Evolutionary conservation across 2,329 filamentous ascomycete species (phyloP).

Genomic region (Colletotrichum theobromicola): DNA sequence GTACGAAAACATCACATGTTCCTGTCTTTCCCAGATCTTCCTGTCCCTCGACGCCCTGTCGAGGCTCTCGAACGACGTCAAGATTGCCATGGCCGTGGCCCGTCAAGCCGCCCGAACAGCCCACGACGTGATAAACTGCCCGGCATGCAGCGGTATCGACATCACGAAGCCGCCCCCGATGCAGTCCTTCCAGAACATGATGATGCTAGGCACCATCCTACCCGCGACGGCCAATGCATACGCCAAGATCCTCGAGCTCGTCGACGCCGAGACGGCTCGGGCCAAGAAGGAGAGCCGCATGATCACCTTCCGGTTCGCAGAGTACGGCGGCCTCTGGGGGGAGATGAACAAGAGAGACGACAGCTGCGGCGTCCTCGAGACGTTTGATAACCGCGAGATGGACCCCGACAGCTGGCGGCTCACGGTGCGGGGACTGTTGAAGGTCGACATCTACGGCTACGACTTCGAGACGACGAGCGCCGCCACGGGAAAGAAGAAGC

Average conservation of each 20-base stretch:
- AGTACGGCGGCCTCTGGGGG: slow-evolving; percentile 57
- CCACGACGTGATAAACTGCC: slow-evolving; percentile 57
- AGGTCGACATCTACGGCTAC: slow-evolving; percentile 63
- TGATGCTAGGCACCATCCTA: slow-evolving; percentile 63
- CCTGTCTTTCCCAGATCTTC: slow-evolving; percentile 56
- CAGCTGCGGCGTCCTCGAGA: slow-evolving; percentile 30
- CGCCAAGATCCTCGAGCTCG: slow-evolving; percentile 55
- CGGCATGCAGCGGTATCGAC: slow-evolving; percentile 49
- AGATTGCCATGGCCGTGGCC: slow-evolving; percentile 51
- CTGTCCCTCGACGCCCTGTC: slow-evolving; percentile 56
- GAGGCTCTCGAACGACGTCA: slow-evolving; percentile 48
- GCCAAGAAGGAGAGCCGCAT: slow-evolving; percentile 47
- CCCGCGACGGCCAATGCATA: slow-evolving; percentile 65
- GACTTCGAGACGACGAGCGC: slow-evolving; percentile 23
- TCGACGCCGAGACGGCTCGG: slow-evolving; percentile 54
- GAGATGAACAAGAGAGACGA: slow-evolving; percentile 26
- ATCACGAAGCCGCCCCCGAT: slow-evolving; percentile 43
- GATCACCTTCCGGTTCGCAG: slow-evolving; percentile 49
- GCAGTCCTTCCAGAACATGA: slow-evolving; percentile 61
- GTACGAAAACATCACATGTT: slow-evolving; percentile 38
- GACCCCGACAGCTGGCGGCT: slow-evolving; percentile 60
- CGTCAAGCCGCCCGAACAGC: slow-evolving; percentile 53
- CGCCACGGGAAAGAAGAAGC: neutral
- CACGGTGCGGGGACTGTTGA: slow-evolving; percentile 58
- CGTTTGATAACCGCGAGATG: slow-evolving; percentile 50